Conservation (phyloP, 345 rosid species). For the Iberis pinnata region DNA sequence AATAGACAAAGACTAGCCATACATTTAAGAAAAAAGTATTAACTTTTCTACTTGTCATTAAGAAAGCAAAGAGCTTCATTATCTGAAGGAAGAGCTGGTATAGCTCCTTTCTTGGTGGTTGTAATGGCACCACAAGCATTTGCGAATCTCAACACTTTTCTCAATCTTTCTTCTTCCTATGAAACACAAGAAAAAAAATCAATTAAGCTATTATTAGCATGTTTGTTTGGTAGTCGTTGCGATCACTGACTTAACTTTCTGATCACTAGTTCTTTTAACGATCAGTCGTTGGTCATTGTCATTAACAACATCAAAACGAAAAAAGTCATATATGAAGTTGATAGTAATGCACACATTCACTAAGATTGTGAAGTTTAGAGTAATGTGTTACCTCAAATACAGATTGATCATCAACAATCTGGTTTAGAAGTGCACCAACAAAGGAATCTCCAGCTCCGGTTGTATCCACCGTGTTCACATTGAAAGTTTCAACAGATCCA, state of each 20-base stretch:
- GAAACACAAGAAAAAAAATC: not conserved
- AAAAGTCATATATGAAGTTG: no score
- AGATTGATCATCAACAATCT: conserved; percentile 68
- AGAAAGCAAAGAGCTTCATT: conserved; percentile 46
- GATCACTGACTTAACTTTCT: no score
- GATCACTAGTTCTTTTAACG: no score
- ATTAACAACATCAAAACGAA: no score
- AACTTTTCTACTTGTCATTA: conserved; percentile 27
- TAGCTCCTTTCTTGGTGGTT: conserved; percentile 91
- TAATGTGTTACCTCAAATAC: conserved; percentile 48
- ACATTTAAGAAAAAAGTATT: no score
- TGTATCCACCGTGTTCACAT: conserved; percentile 72
- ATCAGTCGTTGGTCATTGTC: no score
- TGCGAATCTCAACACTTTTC: conserved; percentile 62
- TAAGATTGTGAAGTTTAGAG: not conserved
- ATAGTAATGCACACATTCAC: not conserved
- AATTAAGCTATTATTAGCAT: not conserved
- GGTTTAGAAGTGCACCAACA: conserved; percentile 73
- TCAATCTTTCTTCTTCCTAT: conserved; percentile 68
- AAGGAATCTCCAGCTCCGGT: conserved; percentile 98
- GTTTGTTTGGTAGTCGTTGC: no score
- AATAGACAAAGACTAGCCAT: no score
- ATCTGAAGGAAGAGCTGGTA: conserved; percentile 73
- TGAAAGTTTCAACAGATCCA: conserved; percentile 68
- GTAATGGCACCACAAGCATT: conserved; percentile 97